Evolutionary conservation across 140 eudicot species (phyloP), one percentile per base, ranked within the genome.

Genomic region (Cichorium intybus): DNA sequence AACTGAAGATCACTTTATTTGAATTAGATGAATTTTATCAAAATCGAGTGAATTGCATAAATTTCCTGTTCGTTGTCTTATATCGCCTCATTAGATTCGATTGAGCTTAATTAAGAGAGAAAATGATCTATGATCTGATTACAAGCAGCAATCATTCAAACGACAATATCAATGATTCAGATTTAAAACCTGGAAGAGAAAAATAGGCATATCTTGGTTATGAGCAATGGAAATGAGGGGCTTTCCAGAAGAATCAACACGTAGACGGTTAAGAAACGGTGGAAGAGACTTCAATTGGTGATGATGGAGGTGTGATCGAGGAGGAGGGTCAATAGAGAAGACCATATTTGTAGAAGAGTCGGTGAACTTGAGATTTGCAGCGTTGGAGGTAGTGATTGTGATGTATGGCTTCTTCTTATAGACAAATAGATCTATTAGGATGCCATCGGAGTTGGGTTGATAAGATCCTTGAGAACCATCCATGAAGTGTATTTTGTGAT

Each of bases 361-460:
- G 4, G 65, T 60, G 52, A 82, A 82, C 14, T 31, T 39, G 18
- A 88, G 56, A 6, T 20, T 20, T 18, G 73, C 60, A 8, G 56
- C 61, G 5, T 37, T 15, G 52, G 62, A 54, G 54, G 76, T 27
- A 20, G 43, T 60, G 35, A 43, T 29, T 3, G 68, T 69, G 74
- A 75, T 72, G 21, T 18, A 52, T 7, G 16, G 21, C 9, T 39
- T 41, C 60, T 82, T 76, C 79, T 82, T 82, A 1, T 83, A 74
- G 0, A 82, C 80, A 49, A 86, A 86, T n/a, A 82, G 81, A 78
- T 86, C 95, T 31, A 68, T 26, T 2, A 87, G 87, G 49, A 86
- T 78, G 34, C 56, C 72, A 47, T 74, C 68, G n/a, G 79, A 57
- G 39, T 74, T 46, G 3, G 79, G 61, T 24, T 73, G n/a, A 29